Percentiles rank a stretch among this genome's conserved stretches.
Evolutionary conservation across 495 filamentous ascomycete species (phyloP).

Genomic region (Talaromyces wortmannii): DNA sequence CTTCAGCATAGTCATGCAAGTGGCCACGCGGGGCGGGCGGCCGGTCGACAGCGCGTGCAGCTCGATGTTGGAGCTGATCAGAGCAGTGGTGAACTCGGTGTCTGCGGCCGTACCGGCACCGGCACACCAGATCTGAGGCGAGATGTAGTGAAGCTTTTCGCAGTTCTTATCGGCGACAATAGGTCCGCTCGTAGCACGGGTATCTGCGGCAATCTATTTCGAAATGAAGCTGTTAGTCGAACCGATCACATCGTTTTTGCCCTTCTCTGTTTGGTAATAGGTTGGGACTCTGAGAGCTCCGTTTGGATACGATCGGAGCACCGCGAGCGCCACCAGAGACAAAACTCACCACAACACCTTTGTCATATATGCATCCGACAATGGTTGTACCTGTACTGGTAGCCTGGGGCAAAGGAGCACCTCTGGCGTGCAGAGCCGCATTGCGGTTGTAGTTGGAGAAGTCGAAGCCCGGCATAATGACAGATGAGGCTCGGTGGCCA

Average conservation of each 20-base stretch:
- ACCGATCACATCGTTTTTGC: background rate
- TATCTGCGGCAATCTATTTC: constrained; percentile 86
- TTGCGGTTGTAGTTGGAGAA: constrained; percentile 99
- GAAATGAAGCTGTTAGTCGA: background rate
- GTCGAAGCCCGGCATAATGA: constrained; percentile 94
- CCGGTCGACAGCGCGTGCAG: constrained; percentile 92
- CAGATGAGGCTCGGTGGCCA: constrained; percentile 8
- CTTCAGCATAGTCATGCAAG: constrained; percentile 99
- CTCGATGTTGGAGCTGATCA: constrained; percentile 98
- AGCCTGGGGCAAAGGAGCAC: constrained; percentile 90
- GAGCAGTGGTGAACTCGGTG: constrained; percentile 97
- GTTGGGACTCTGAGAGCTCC: background rate
- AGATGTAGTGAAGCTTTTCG: constrained; percentile 98
- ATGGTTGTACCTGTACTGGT: constrained; percentile 99
- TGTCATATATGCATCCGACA: constrained; percentile 95
- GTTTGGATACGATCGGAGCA: background rate
- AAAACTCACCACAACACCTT: constrained; percentile 78
- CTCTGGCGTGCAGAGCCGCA: constrained; percentile 85
- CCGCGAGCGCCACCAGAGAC: background rate
- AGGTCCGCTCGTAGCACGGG: constrained; percentile 91
- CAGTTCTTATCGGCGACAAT: constrained; percentile 99
- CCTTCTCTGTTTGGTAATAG: background rate
- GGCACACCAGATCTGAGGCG: constrained; percentile 99
- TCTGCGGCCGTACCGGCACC: constrained; percentile 97
- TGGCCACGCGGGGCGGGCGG: constrained; percentile 93